A percentile compares a stretch with the other conserved stretches of the same genome.
phyloP scores from a whole-genome alignment of 371 early-diverging fungal species.

The Chytridium lagenaria region DNA sequence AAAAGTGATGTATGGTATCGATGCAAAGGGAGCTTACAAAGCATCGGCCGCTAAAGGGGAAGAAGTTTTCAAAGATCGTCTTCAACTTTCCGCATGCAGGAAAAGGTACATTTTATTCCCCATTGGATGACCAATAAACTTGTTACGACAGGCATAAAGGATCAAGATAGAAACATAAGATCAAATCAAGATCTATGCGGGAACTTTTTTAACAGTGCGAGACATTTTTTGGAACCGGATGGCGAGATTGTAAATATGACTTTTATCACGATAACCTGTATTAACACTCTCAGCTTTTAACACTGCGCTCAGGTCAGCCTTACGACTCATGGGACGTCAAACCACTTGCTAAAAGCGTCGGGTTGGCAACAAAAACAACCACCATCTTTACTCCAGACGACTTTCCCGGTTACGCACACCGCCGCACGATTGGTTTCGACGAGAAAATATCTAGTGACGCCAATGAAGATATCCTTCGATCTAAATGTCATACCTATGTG shows the following conservation, averaged over 20 bases:
- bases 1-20: constrained; percentile 75
- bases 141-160: constrained; percentile 77
- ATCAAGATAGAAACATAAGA: constrained; percentile 84
- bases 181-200: constrained; percentile 81
- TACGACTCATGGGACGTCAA: constrained; percentile 89
- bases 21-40: constrained; percentile 77
- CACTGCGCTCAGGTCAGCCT: constrained; percentile 84
- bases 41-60: constrained; percentile 60
- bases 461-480: constrained; percentile 69
- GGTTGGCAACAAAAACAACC: constrained; percentile 47
- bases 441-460: constrained; percentile 74
- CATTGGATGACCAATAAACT: neutral
- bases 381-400: constrained; percentile 71
- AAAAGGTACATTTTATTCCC: neutral
- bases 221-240: constrained; percentile 53
- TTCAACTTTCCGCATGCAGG: constrained; percentile 97
- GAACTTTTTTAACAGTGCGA: constrained; percentile 72
- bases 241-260: constrained; percentile 26
- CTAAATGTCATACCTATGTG: neutral
- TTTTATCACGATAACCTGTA: constrained; percentile 23
- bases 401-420: constrained; percentile 91
- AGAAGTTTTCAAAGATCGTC: constrained; percentile 78
- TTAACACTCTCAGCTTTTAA: constrained; percentile 55
- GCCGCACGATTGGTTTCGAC: constrained; percentile 91
- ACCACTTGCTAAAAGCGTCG: constrained; percentile 67